Conservation (phyloP, 1,139 yeast genomes). For the Suhomyces terraborum region DNA sequence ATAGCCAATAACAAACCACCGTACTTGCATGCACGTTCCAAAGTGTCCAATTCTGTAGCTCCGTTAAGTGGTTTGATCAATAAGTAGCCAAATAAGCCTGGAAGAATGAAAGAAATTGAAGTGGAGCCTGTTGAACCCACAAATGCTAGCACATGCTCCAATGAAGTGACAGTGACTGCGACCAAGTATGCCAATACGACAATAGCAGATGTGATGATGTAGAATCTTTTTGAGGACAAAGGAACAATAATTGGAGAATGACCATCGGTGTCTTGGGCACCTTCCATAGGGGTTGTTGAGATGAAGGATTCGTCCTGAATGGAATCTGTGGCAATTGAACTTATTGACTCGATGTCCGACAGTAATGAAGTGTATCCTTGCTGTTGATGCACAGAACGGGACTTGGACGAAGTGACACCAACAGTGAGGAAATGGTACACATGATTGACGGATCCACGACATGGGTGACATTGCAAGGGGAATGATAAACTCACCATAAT, state of each 20-base stretch:
- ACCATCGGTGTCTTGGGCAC: conserved; percentile 52
- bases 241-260: conserved; percentile 56
- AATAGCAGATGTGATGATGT: conserved; percentile 65
- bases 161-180: conserved; percentile 76
- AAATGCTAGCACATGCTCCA: conserved; percentile 84
- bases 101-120: conserved; percentile 86
- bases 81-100: conserved; percentile 84
- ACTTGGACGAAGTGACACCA: conserved; percentile 24
- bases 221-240: conserved; percentile 53
- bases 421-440: conserved; percentile 54
- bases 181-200: conserved; percentile 64
- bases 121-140: conserved; percentile 97
- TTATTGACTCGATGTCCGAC: conserved; percentile 21
- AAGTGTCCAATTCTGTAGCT: conserved; percentile 35
- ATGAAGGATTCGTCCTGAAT: conserved; percentile 40
- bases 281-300: conserved; percentile 52
- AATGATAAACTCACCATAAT: conserved; percentile 67
- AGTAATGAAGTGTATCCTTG: conserved; percentile 21
- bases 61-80: conserved; percentile 53
- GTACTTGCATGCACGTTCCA: conserved; percentile 50
- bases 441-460: conserved; percentile 71
- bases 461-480: conserved; percentile 80
- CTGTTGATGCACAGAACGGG: conserved; percentile 10
- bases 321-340: conserved; percentile 20
- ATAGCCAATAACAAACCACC: conserved; percentile 61